Evolutionary conservation across 2,329 filamentous ascomycete genomes (phyloP).

Genomic region (Thermomyces lanuginosus): DNA sequence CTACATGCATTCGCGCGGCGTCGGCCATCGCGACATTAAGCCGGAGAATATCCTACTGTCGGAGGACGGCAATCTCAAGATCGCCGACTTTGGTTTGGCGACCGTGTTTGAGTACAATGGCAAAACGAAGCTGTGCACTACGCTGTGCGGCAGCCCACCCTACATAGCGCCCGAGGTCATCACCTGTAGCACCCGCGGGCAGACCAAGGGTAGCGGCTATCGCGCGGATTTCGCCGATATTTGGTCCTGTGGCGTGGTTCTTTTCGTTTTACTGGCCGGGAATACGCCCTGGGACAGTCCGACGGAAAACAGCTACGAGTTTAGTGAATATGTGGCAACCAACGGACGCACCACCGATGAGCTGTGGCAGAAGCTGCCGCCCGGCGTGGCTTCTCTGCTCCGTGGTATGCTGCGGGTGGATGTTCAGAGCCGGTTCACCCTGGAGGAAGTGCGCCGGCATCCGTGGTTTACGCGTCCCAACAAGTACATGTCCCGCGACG

Average conservation of each 20-base stretch:
- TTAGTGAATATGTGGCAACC: constrained; percentile 65
- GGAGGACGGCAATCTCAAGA: constrained; percentile 68
- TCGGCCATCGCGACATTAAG: constrained; percentile 82
- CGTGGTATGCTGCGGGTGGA: constrained; percentile 87
- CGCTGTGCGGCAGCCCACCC: constrained; percentile 86
- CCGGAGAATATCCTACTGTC: constrained; percentile 92
- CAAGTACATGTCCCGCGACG: constrained; percentile 55
- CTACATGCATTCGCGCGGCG: constrained; percentile 91
- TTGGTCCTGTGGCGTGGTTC: constrained; percentile 95
- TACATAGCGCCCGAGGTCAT: constrained; percentile 94
- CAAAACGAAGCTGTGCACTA: constrained; percentile 62
- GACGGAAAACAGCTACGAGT: constrained; percentile 73
- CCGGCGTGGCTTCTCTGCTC: constrained; percentile 60
- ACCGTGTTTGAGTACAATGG: constrained; percentile 86
- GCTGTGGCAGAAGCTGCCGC: constrained; percentile 65
- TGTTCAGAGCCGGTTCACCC: constrained; percentile 57
- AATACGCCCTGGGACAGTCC: constrained; percentile 98
- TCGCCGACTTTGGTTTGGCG: constrained; percentile 92
- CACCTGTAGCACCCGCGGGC: constrained; percentile 35
- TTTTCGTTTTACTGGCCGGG: constrained; percentile 86
- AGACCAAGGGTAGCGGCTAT: constrained; percentile 30
- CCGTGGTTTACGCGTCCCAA: constrained; percentile 88
- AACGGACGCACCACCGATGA: constrained; percentile 71
- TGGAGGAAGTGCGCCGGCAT: constrained; percentile 73
- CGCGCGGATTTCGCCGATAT: constrained; percentile 69